A percentile compares a stretch with the other conserved stretches of the same genome.
These are phyloP conservation scores for Daldinia concentrica DNA, from an alignment of 495 filamentous ascomycete genomes.

Conservation along the genomic window DNA sequence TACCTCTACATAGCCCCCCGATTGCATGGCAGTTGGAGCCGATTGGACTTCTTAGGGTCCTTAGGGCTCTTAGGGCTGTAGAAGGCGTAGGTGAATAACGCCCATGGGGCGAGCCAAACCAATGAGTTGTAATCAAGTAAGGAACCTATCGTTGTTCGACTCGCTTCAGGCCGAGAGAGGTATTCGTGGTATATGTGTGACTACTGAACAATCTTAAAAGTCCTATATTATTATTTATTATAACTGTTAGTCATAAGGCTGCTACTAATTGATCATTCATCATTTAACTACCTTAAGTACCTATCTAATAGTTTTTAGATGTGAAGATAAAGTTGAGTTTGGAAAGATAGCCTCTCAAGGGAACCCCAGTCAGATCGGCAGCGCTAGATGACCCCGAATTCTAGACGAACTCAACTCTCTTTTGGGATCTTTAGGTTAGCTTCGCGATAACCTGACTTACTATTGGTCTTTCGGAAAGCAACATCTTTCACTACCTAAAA, in stretches of 20 bases:
- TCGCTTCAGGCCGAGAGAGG: slow-evolving; percentile 3
- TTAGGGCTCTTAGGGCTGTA: slow-evolving; percentile 19
- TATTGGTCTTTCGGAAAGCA: slow-evolving; percentile 8
- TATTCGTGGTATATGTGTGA: slow-evolving; percentile 7
- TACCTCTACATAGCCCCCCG: slow-evolving; percentile 21
- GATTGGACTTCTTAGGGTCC: background rate
- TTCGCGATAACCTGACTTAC: slow-evolving; percentile 6
- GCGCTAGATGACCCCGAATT: slow-evolving; percentile 30
- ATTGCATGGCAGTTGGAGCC: slow-evolving; percentile 1
- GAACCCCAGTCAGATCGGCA: slow-evolving; percentile 32
- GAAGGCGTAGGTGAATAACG: background rate
- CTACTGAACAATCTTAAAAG: background rate
- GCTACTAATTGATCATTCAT: background rate
- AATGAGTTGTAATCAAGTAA: background rate
- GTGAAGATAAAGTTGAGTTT: slow-evolving; percentile 12
- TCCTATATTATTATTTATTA: background rate
- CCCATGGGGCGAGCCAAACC: slow-evolving; percentile 2
- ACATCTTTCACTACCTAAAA: background rate
- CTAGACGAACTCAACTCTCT: background rate
- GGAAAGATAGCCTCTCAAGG: slow-evolving; percentile 11
- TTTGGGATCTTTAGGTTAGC: slow-evolving; percentile 6
- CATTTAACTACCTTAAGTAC: slow-evolving; percentile 6
- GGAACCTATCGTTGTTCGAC: too few relatives aligned
- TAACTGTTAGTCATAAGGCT: background rate
- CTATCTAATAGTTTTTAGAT: background rate